Evolutionary conservation across 2,329 filamentous ascomycete species (phyloP), one percentile per base, ranked within the genome.

Genomic region (Aspergillus chevalieri): DNA sequence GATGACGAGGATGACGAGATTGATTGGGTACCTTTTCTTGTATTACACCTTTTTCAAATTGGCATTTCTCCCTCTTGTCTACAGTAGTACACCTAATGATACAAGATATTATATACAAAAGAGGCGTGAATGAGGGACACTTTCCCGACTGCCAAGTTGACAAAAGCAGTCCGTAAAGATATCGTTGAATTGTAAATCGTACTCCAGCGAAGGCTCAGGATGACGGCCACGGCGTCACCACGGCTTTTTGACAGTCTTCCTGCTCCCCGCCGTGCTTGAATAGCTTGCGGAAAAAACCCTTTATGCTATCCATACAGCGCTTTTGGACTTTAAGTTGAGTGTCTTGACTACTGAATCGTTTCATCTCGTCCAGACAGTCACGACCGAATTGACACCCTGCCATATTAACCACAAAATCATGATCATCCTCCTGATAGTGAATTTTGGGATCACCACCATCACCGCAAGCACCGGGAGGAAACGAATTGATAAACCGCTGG

Each of bases 291-390:
- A 60, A 64, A 15, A 57, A 24, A 9, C 50, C 59, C 14, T 45
- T 44, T 9, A 65, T 19, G 7, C 46, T 48, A 45, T 71, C 68
- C 47, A 67, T 67, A 47, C 73, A 73, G 57, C 76, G 80, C 74
- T 94, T 87, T 89, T 89, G 96, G 48, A 74, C 78, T 46, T 82
- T 87, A 46, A 82, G 75, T 96, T 96, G 54, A 96, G 79, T 70
- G 84, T 85, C 68, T 95, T 92, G 74, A 89, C 95, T 85, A 47
- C 91, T 87, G 74, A 90, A 98, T 67, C 87, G 86, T 74, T 95
- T 95, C 84, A 98, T 96, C 73, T 98, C 93, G 34, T 85, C 86
- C 92, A 92, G 97, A 69, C 93, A 98, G 72, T 98, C 92, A 45
- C 93, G 83, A 3, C 92, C 92, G 86, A 89, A 97, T 69, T 95